Base-by-base conservation (phyloP, 257 asterid genomes). In the Anisodus tanguticus region DNA sequence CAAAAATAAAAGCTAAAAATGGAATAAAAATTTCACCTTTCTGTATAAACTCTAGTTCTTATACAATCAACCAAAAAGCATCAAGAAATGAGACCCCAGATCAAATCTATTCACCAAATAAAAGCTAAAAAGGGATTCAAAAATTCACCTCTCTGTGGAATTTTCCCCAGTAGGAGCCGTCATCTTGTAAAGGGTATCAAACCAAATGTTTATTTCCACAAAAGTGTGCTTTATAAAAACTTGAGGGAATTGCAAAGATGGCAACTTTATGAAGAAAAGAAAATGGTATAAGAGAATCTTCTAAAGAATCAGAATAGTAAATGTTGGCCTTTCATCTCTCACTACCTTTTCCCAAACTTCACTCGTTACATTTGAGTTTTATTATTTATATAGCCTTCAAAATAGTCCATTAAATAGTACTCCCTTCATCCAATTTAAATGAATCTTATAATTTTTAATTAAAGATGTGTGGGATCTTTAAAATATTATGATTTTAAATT, bases 151-250 rank as follows among this genome's bases (percentile, higher is more conserved):
- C 35, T 64, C 84, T 11, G 62, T 66, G 5, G 66, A 2, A 17
- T 49, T 82, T 37, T 82, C 79, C 7, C 51, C 66, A 16, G 31
- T 22, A 63, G 84, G 26, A 63, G 54, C 37, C 16, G 53, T 82
- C 78, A 66, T 63, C 26, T 82, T 26, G 59, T 19, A 76, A 76
- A 26, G 64, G 26, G 7, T 12, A 53, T 76, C 64, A 76, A 76
- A 13, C 15, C 37, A 62, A 37, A 37, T 67, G 22, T 6, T 1
- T 10, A 67, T 31, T 11, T 12, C 57, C 55, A n/a, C n/a, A 2
- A 71, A 45, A 45, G 9, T n/a, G 79, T 43, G 57, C 57, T 66
- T 16, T 69, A 22, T 39, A 71, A 45, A 1, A 45, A 19, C 3
- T 72, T 0, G 22, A 15, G 80, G 12, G 3, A 19, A 5, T 71